Percentiles rank a stretch among this genome's conserved stretches.
Conservation (phyloP, 192 early-diverging fungal genomes). For the Backusella parvicylindrica region DNA sequence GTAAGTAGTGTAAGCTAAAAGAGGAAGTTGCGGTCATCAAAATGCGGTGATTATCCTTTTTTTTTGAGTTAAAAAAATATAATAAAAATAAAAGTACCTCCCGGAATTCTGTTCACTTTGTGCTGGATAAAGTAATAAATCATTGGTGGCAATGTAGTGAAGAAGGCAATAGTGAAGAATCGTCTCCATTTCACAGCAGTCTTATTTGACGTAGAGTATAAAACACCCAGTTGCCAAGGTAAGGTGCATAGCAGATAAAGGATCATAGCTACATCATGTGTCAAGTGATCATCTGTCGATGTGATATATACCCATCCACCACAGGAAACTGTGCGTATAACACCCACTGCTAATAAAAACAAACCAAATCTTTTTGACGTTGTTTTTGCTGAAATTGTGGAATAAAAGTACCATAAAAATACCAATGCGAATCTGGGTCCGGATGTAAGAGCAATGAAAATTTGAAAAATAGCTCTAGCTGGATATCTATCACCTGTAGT, state of each 20-base stretch:
- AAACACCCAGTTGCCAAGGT: conserved; percentile 66
- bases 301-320: conserved; percentile 86
- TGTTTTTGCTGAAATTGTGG: conserved; percentile 21
- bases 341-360: conserved; percentile 41
- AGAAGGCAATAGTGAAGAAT: conserved; percentile 57
- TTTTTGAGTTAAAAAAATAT: neutral
- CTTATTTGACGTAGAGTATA: conserved; percentile 43
- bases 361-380: conserved; percentile 27
- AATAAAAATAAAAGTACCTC: conserved; percentile 37
- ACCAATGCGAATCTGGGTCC: conserved; percentile 53
- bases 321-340: conserved; percentile 69
- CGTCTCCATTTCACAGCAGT: conserved; percentile 52
- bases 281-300: conserved; percentile 73
- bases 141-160: conserved; percentile 70
- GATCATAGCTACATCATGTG: conserved; percentile 82
- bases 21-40: neutral
- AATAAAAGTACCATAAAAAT: conserved; percentile 46
- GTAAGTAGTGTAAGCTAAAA: conserved; percentile 69
- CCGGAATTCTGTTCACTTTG: conserved; percentile 69
- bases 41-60: neutral
- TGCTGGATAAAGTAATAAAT: conserved; percentile 74
- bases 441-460: conserved; percentile 72
- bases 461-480: conserved; percentile 70
- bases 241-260: conserved; percentile 72
- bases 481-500: conserved; percentile 81